Base-by-base conservation (phyloP, 192 early-diverging fungal genomes). In the Backusella parvicylindrica region DNA sequence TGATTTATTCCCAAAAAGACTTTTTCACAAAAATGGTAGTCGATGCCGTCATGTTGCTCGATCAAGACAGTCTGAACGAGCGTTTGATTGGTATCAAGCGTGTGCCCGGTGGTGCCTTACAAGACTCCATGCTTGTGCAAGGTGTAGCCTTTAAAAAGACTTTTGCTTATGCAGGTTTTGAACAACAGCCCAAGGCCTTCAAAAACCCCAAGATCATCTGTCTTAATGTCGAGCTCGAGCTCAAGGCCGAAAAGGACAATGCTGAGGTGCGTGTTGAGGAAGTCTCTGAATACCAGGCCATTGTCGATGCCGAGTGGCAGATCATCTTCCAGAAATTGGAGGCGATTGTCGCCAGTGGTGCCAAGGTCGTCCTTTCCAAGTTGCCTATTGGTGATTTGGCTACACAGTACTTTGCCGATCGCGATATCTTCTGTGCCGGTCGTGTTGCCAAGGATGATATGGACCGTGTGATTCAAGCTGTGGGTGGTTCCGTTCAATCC, bases 131-230 rank as follows among this genome's bases (percentile, higher is more conserved):
- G 31, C 86, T 98, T 74, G 84, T 99, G 47, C 91, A 97, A 70
- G 98, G 98, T 77, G 98, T 99, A 68, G 98, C 98, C 15, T 99
- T 99, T 88, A 99, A 99, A 81, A 99, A 99, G 88, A 97, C 97
- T 15, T 99, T 99, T 82, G 94, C 96, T 26, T 98, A 99, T 83
- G 98, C 98, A 37, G 98, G 98, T 71, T 99, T 99, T 75, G 98
- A 99, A 85, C 98, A 99, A 85, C 97, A 99, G 84, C 98, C 98
- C 73, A 99, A 99, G 85, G 81, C 85, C 32, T 97, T 98, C 82
- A 89, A 91, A 75, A 87, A 91, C 82, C 98, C 97, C 72, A 94
- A 91, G 85, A 93, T 99, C 49, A 82, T 97, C 53, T 94, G 90
- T 70, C 89, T 99, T 80, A 98, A 99, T 79, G 95, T 99, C 36